phyloP scores from a whole-genome alignment of 306 rosid species.

The Lathyrus sativus region DNA sequence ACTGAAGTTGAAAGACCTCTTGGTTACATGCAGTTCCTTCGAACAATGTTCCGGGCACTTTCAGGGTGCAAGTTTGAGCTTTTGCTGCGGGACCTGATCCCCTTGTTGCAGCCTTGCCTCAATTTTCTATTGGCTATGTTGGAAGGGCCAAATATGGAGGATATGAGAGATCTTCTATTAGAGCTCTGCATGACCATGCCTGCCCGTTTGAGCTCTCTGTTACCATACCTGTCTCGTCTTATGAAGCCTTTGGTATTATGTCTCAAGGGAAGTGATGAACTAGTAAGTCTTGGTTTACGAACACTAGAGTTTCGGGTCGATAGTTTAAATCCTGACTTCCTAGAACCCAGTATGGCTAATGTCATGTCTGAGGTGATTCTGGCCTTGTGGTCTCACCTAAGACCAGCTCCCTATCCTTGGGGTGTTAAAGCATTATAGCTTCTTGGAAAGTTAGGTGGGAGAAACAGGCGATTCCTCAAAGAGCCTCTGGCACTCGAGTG shows the following conservation, averaged over 20 bases:
- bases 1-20: too few species aligned
- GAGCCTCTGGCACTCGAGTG: too few species aligned
- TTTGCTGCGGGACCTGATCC: slow-evolving; percentile 93
- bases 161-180: slow-evolving; percentile 87
- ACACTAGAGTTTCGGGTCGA: slow-evolving; percentile 99
- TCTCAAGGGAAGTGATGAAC: slow-evolving; percentile 88
- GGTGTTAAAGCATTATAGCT: slow-evolving; percentile 98
- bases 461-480: slow-evolving; percentile 95
- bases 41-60: too few species aligned
- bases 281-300: slow-evolving; percentile 87
- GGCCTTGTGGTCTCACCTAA: slow-evolving; percentile 94
- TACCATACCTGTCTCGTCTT: slow-evolving; percentile 89
- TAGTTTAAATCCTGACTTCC: slow-evolving; percentile 97
- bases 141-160: slow-evolving; percentile 97
- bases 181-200: slow-evolving; percentile 98
- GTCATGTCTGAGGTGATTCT: slow-evolving; percentile 92
- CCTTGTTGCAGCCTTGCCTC: slow-evolving; percentile 92
- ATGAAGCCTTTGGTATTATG: slow-evolving; percentile 96
- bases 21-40: too few species aligned
- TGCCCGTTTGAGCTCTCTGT: slow-evolving; percentile 90
- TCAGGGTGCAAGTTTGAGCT: too few species aligned
- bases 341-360: slow-evolving; percentile 97
- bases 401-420: slow-evolving; percentile 89
- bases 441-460: slow-evolving; percentile 97
- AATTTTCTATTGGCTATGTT: slow-evolving; percentile 92